phyloP scores from a whole-genome alignment of 2,329 filamentous ascomycete species.

The Apiospora hydei region DNA sequence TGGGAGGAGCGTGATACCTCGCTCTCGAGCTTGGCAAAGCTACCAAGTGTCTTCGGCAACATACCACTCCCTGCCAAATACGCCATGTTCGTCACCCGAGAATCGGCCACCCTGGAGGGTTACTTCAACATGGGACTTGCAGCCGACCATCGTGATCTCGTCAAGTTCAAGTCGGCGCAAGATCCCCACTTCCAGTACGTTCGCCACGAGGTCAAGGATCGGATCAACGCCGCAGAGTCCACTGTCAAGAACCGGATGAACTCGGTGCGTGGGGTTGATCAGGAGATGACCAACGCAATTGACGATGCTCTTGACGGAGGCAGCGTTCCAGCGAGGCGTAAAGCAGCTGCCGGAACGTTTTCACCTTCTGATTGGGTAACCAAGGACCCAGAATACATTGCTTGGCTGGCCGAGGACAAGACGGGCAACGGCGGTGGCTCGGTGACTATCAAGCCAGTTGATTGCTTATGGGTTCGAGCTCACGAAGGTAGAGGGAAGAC shows the following conservation, averaged over 20 bases:
- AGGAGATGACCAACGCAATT: constrained; percentile 41
- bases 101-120: constrained; percentile 49
- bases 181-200: constrained; percentile 42
- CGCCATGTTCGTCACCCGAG: constrained; percentile 48
- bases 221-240: constrained; percentile 46
- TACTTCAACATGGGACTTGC: constrained; percentile 46
- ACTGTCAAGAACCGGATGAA: constrained; percentile 48
- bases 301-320: constrained; percentile 44
- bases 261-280: constrained; percentile 46
- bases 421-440: constrained; percentile 2
- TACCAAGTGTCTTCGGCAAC: constrained; percentile 42
- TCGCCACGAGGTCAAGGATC: constrained; percentile 45
- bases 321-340: constrained; percentile 44
- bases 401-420: constrained; percentile 43
- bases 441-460: constrained; percentile 31
- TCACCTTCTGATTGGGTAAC: constrained; percentile 48
- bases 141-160: constrained; percentile 48
- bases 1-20: constrained; percentile 50
- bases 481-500: constrained; percentile 52
- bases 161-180: constrained; percentile 46
- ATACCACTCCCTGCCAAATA: constrained; percentile 42
- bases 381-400: constrained; percentile 44
- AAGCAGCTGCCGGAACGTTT: constrained; percentile 39
- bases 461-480: constrained; percentile 50
- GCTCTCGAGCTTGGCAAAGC: constrained; percentile 44